Percentiles rank a stretch among this genome's conserved stretches.
Evolutionary conservation across 2,329 filamentous ascomycete genomes (phyloP).

Genomic region (Fusarium goolgardi): DNA sequence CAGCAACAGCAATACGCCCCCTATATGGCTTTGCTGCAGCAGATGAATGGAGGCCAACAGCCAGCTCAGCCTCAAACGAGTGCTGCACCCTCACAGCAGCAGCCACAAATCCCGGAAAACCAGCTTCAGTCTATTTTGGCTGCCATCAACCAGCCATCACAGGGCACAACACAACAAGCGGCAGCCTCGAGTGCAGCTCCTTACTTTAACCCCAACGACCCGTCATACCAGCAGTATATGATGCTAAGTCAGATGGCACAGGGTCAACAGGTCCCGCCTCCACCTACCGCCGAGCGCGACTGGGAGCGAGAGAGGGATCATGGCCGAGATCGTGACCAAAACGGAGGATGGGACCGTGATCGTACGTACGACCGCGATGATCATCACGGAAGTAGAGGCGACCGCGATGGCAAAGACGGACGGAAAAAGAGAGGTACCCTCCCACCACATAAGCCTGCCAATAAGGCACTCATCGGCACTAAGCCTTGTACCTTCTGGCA

Average conservation of each 20-base stretch:
- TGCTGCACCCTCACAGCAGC: conserved; percentile 40
- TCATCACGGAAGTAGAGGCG: conserved; percentile 48
- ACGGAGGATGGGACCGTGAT: conserved; percentile 46
- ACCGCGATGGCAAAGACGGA: conserved; percentile 53
- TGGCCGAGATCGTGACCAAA: conserved; percentile 49
- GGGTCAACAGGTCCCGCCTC: conserved; percentile 46
- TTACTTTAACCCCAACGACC: conserved; percentile 54
- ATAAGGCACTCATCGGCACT: conserved; percentile 71
- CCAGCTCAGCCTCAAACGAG: conserved; percentile 25
- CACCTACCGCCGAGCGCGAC: conserved; percentile 50
- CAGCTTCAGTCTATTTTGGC: conserved; percentile 60
- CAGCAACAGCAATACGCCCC: conserved; percentile 57
- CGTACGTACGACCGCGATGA: conserved; percentile 49
- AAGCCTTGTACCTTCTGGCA: conserved; percentile 77
- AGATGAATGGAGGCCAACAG: conserved; percentile 53
- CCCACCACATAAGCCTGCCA: conserved; percentile 58
- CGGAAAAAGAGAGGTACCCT: conserved; percentile 57
- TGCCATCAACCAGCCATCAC: conserved; percentile 55
- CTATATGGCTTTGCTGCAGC: conserved; percentile 57
- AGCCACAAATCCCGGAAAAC: conserved; percentile 51
- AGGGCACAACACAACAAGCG: conserved; percentile 42
- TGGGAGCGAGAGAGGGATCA: conserved; percentile 41
- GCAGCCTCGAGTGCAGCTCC: conserved; percentile 37
- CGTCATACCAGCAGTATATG: conserved; percentile 56
- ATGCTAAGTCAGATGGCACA: conserved; percentile 55